phyloP scores from a whole-genome alignment of 441 rosid species.

The Mallotus repandus region DNA sequence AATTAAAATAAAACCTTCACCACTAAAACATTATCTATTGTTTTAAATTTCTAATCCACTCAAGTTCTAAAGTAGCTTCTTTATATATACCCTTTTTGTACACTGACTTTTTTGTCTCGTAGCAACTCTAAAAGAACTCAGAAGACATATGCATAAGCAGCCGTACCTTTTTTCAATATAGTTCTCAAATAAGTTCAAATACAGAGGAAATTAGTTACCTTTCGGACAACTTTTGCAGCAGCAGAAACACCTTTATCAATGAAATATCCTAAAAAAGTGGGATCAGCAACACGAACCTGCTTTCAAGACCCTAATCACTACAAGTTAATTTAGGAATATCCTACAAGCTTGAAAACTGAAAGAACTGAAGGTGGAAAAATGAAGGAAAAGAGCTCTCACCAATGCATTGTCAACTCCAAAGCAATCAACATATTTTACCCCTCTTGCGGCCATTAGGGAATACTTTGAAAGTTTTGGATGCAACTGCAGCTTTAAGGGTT shows the following conservation, averaged over 20 bases:
- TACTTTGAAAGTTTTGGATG: neutral
- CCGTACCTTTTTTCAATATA: too few species aligned
- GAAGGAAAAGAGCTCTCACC: conserved; percentile 44
- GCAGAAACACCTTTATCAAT: conserved; percentile 87
- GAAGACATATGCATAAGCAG: neutral
- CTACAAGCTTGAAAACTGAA: neutral
- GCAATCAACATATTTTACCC: conserved; percentile 86
- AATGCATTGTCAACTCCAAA: conserved; percentile 97
- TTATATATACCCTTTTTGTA: neutral
- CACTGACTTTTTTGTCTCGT: neutral
- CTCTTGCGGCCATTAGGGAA: conserved; percentile 62
- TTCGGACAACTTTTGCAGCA: conserved; percentile 96
- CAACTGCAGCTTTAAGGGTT: neutral
- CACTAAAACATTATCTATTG: neutral
- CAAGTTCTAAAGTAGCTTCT: neutral
- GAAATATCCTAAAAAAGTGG: conserved; percentile 94
- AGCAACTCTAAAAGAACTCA: neutral
- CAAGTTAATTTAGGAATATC: conserved; percentile 24
- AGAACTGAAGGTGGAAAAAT: conserved; percentile 12
- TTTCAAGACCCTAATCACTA: conserved; percentile 44
- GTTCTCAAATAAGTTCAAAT: neutral
- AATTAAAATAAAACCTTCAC: too few species aligned
- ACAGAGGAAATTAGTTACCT: conserved; percentile 46
- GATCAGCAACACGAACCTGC: conserved; percentile 99
- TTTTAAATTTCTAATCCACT: neutral